Evolutionary conservation across 306 rosid species (phyloP).

Genomic region (Fragaria ananassa): DNA sequence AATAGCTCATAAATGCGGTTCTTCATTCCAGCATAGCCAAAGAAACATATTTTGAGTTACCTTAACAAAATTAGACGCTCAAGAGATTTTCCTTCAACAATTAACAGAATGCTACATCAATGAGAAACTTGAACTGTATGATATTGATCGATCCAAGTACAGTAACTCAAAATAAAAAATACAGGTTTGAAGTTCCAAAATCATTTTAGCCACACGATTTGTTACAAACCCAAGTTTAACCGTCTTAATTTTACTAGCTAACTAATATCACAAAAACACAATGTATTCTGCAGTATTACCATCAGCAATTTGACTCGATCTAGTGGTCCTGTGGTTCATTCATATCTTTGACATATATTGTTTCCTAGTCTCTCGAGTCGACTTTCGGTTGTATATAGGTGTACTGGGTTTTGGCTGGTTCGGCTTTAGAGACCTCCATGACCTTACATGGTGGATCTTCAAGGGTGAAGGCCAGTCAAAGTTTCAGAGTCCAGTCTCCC

Average conservation of each 20-base stretch:
- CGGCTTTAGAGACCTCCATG: background rate
- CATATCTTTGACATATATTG: background rate
- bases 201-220: background rate
- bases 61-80: too few relatives aligned
- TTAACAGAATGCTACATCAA: too few relatives aligned
- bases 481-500: background rate
- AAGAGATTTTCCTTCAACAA: too few relatives aligned
- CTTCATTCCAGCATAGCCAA: too few relatives aligned
- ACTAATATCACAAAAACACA: background rate
- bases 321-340: background rate
- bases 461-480: constrained; percentile 16
- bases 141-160: background rate
- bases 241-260: background rate
- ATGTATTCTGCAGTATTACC: too few relatives aligned
- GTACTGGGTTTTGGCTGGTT: constrained; percentile 5
- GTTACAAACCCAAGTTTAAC: background rate
- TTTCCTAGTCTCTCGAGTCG: background rate
- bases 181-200: too few relatives aligned
- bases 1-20: background rate
- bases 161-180: too few relatives aligned
- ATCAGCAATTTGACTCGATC: too few relatives aligned
- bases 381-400: background rate
- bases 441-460: background rate
- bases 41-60: background rate
- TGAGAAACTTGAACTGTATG: too few relatives aligned